These are phyloP conservation scores for Aspergillus candidus DNA, from an alignment of 2,329 filamentous ascomycete genomes.

Conservation along the genomic window DNA sequence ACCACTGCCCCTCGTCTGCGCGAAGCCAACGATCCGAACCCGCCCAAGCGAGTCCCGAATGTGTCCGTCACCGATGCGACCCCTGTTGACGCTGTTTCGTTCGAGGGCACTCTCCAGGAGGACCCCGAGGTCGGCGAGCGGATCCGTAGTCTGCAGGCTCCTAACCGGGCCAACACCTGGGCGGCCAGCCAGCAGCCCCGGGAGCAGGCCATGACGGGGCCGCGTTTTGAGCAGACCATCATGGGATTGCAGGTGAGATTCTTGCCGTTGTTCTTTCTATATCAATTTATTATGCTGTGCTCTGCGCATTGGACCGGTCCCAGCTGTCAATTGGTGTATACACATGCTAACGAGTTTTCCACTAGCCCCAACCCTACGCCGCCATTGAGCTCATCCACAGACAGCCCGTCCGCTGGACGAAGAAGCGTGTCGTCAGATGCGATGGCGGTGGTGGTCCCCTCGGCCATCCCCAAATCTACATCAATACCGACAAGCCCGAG, in stretches of 20 bases:
- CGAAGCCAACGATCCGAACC: conserved; percentile 55
- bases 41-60: conserved; percentile 43
- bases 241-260: conserved; percentile 77
- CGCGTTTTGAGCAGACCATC: conserved; percentile 94
- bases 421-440: conserved; percentile 74
- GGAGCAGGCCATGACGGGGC: conserved; percentile 80
- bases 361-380: conserved; percentile 75
- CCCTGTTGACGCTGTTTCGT: conserved; percentile 44
- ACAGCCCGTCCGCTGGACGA: conserved; percentile 88
- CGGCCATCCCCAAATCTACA: conserved; percentile 90
- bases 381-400: conserved; percentile 96
- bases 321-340: neutral
- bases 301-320: neutral
- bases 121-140: conserved; percentile 50
- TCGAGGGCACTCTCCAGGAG: conserved; percentile 53
- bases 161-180: conserved; percentile 78
- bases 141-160: conserved; percentile 65
- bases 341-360: conserved; percentile 3
- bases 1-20: conserved; percentile 35
- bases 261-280: neutral
- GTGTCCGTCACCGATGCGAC: conserved; percentile 58
- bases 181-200: conserved; percentile 78
- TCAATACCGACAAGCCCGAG: conserved; percentile 96
- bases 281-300: neutral
- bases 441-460: conserved; percentile 87